phyloP scores from a whole-genome alignment of 768 basidiomycete genomes.

The Gymnopilus dilepis region DNA sequence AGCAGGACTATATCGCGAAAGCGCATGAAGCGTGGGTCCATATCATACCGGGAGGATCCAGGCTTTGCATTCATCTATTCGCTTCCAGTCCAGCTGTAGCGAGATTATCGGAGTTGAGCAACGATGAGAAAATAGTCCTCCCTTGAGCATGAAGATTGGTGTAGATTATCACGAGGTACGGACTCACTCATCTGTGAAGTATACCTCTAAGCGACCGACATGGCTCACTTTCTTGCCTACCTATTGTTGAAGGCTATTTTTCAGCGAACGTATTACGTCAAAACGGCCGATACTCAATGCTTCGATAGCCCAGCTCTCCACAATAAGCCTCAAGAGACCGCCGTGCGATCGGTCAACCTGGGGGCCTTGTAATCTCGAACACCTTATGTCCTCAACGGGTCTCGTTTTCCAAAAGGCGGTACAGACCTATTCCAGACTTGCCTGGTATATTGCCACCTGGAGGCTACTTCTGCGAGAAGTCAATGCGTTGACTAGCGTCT shows the following conservation, averaged over 20 bases:
- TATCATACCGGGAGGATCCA: background rate
- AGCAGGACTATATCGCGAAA: slow-evolving; percentile 48
- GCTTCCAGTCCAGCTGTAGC: slow-evolving; percentile 68
- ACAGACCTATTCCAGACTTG: slow-evolving; percentile 42
- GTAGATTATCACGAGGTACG: slow-evolving; percentile 81
- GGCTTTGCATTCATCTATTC: background rate
- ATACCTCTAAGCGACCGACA: slow-evolving; percentile 11
- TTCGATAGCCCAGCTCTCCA: slow-evolving; percentile 87
- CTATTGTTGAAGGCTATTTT: slow-evolving; percentile 63
- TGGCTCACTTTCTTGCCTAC: slow-evolving; percentile 66
- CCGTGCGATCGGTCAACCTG: slow-evolving; percentile 13
- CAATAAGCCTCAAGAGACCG: slow-evolving; percentile 31
- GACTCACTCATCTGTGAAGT: slow-evolving; percentile 4
- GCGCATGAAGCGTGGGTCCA: slow-evolving; percentile 50
- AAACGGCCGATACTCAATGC: slow-evolving; percentile 82
- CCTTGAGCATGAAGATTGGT: slow-evolving; percentile 82
- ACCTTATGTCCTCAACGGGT: slow-evolving; percentile 16
- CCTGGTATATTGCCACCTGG: too few relatives aligned
- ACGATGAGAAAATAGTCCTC: slow-evolving; percentile 83
- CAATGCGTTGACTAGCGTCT: too few relatives aligned
- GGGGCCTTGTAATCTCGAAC: slow-evolving; percentile 20
- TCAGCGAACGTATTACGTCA: slow-evolving; percentile 79
- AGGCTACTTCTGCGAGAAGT: too few relatives aligned
- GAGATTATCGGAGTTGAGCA: slow-evolving; percentile 68
- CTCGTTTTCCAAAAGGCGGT: slow-evolving; percentile 15